Evolutionary conservation across 2,329 filamentous ascomycete genomes (phyloP), one percentile per base, ranked within the genome.

Genomic region (Geoglossum cookeanum): DNA sequence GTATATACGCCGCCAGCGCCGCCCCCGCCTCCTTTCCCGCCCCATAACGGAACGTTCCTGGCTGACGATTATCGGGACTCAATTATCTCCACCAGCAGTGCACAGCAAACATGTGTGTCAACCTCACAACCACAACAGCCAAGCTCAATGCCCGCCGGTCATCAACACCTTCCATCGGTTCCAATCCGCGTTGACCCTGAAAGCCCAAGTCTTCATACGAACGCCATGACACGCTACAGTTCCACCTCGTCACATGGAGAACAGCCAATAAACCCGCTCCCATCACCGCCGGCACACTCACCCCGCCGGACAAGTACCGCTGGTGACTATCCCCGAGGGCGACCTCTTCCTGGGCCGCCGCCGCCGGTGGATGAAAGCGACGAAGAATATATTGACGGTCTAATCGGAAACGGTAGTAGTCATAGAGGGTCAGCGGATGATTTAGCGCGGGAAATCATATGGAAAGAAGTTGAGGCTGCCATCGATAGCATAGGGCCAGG

Each of bases 301-400:
- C 75, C 75, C 15, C 71, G 74, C 57, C 71, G 75, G 61, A 74
- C 72, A 1, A 73, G 75, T 60, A 78, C 78, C 0, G 63, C 76
- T 6, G 75, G 72, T 27, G 74, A 78, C 57, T 78, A 82, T 65
- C 78, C 76, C 6, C 74, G 78, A 53, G 67, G 76, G 7, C 71
- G 80, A 29, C 79, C 80, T 37, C 69, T 81, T n/a, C 80, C 79
- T 1, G 77, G 77, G 0, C 75, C 22, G 0, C 75, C 22, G 0
- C 75, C 76, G 8, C 78, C 78, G 1, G 63, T 70, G 44, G 75
- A 76, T 33, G 68, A 63, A 66, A 69, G 45, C 63, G 62, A 30
- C 63, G 66, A 30, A 68, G 67, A 62, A 17, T 60, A 60, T 22
- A 33, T 27, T 51, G 35, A 30, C 49, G 29, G 17, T 29, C 59